Conservation (phyloP, 2,329 filamentous ascomycete genomes). For the Sporothrix dimorphospora region DNA sequence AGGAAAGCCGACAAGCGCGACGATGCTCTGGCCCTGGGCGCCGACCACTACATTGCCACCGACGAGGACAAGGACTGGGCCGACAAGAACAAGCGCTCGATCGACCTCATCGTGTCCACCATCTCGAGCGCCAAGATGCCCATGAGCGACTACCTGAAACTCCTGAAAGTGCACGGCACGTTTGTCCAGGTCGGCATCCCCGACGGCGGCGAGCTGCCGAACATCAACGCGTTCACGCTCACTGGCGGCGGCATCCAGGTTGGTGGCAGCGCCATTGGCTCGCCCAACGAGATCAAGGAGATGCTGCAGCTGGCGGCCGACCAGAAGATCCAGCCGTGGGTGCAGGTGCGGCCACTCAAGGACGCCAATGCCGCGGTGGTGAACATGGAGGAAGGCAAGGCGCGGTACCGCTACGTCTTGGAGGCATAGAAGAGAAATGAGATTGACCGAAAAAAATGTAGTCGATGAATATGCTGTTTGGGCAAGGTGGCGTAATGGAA, state of each 20-base stretch:
- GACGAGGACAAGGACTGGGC: slow-evolving; percentile 59
- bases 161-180: slow-evolving; percentile 68
- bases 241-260: slow-evolving; percentile 59
- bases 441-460: too few species aligned
- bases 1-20: slow-evolving; percentile 29
- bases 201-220: slow-evolving; percentile 52
- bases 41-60: slow-evolving; percentile 39
- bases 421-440: slow-evolving; percentile 31
- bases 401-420: slow-evolving; percentile 54
- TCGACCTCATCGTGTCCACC: slow-evolving; percentile 64
- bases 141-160: slow-evolving; percentile 60
- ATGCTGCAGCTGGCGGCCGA: slow-evolving; percentile 65
- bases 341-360: slow-evolving; percentile 59
- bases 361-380: slow-evolving; percentile 61
- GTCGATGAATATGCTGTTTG: too few species aligned
- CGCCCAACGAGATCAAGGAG: slow-evolving; percentile 60
- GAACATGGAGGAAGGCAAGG: slow-evolving; percentile 61
- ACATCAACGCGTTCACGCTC: slow-evolving; percentile 59
- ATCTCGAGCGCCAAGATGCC: slow-evolving; percentile 61
- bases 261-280: slow-evolving; percentile 52
- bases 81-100: slow-evolving; percentile 51
- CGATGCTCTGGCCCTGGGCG: slow-evolving; percentile 32
- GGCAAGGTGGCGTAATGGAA: too few species aligned
- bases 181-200: slow-evolving; percentile 69
- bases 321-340: slow-evolving; percentile 61